A percentile compares a stretch with the other conserved stretches of the same genome.
phyloP scores from a whole-genome alignment of 2,329 filamentous ascomycete genomes.

The Alternaria hordeiaustralica region DNA sequence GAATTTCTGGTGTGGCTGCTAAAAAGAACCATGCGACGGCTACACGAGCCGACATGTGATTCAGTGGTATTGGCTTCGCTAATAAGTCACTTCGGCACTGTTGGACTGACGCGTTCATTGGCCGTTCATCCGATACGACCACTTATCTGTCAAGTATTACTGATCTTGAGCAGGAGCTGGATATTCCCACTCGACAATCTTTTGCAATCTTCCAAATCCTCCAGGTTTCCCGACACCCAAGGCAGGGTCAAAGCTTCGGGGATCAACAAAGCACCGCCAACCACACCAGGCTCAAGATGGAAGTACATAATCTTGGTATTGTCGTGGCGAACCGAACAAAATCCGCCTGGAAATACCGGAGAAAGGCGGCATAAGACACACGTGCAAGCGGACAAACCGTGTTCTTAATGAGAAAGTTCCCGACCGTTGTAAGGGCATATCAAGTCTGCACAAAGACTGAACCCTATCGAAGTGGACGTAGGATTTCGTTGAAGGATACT shows the following conservation, averaged over 20 bases:
- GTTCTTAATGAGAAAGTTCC: not conserved
- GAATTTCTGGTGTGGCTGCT: no score
- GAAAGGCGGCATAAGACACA: not conserved
- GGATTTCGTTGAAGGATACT: not conserved
- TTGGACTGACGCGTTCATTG: no score
- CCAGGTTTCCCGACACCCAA: not conserved
- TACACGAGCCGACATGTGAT: no score
- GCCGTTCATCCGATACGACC: no score
- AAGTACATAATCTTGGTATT: not conserved
- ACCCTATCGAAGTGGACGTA: not conserved
- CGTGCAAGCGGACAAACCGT: not conserved
- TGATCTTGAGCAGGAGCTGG: not conserved
- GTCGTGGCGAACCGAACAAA: not conserved
- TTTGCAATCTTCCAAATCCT: not conserved
- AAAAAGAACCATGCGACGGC: no score
- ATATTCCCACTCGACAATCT: not conserved
- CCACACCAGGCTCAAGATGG: not conserved
- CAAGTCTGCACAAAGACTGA: not conserved
- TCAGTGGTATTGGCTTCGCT: no score
- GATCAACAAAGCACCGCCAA: not conserved
- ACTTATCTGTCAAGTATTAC: not conserved
- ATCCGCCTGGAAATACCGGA: not conserved
- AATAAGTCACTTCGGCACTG: no score
- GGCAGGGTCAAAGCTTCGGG: not conserved
- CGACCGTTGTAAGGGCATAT: not conserved